Percentiles rank a stretch among this genome's conserved stretches.
Evolutionary conservation across 805 yeast genomes (phyloP).

Genomic region (Ogataea wickerhamii): DNA sequence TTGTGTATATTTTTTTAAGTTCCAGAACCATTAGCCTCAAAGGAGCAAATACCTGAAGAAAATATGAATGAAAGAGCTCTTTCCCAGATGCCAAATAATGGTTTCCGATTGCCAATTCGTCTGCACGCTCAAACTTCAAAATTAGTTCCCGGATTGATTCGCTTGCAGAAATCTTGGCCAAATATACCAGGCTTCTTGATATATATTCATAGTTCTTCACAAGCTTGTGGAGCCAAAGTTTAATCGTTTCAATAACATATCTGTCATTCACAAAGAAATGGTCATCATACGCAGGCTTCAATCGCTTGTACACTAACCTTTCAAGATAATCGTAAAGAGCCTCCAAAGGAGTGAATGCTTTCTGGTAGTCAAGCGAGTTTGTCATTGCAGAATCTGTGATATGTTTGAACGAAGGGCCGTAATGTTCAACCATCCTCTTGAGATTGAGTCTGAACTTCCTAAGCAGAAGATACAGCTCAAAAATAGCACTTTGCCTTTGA

Average conservation of each 20-base stretch:
- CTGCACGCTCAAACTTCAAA: slow-evolving; percentile 14
- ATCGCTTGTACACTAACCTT: slow-evolving; percentile 20
- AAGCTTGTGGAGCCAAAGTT: slow-evolving; percentile 27
- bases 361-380: slow-evolving; percentile 22
- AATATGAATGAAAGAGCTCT: slow-evolving; percentile 30
- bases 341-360: slow-evolving; percentile 27
- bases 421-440: slow-evolving; percentile 25
- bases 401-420: slow-evolving; percentile 26
- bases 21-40: slow-evolving; percentile 25
- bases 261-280: slow-evolving; percentile 27
- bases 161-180: slow-evolving; percentile 27
- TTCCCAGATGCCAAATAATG: slow-evolving; percentile 26
- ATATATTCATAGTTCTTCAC: slow-evolving; percentile 25
- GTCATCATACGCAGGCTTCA: slow-evolving; percentile 29
- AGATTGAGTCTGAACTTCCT: slow-evolving; percentile 26
- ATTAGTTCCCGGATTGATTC: slow-evolving; percentile 27
- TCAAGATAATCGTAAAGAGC: slow-evolving; percentile 26
- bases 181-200: slow-evolving; percentile 28
- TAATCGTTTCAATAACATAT: slow-evolving; percentile 22
- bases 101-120: slow-evolving; percentile 19
- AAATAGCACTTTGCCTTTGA: slow-evolving; percentile 29
- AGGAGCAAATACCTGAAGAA: slow-evolving; percentile 30
- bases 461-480: slow-evolving; percentile 27
- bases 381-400: slow-evolving; percentile 18
- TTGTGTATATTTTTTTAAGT: slow-evolving; percentile 22